Conservation (phyloP, 176 grass and related monocot genomes). For the Oryza longistaminata region DNA sequence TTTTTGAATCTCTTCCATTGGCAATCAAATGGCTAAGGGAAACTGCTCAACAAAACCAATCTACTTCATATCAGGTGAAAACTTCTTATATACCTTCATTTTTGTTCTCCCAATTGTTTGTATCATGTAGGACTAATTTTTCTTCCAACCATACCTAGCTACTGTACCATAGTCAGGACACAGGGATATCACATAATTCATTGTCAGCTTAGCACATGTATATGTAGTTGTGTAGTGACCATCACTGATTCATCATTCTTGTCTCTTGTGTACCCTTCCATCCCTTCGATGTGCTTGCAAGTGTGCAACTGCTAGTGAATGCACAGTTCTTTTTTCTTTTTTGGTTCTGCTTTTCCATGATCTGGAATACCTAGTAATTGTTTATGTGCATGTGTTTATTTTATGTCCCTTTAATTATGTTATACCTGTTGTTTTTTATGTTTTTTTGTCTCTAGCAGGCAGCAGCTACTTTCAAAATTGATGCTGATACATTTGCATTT, state of each 20-base stretch:
- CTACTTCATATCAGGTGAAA: conserved; percentile 69
- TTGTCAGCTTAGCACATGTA: conserved; percentile 9
- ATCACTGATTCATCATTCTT: background rate
- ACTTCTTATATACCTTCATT: background rate
- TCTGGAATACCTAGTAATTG: conserved; percentile 4
- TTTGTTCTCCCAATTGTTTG: conserved; percentile 33
- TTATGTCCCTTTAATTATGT: background rate
- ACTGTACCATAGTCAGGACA: background rate
- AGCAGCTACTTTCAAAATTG: conserved; percentile 28
- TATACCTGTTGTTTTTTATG: background rate
- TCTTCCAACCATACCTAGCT: background rate
- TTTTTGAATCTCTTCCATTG: conserved; percentile 75
- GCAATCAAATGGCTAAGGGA: conserved; percentile 89
- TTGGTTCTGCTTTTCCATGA: conserved; percentile 22
- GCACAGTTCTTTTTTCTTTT: background rate
- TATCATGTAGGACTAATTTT: conserved; percentile 22
- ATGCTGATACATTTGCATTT: conserved; percentile 37
- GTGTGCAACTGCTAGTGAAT: background rate
- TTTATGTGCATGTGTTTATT: background rate
- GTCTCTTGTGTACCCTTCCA: conserved; percentile 25
- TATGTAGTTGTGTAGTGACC: background rate
- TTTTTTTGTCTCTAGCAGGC: conserved; percentile 18
- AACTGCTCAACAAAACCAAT: conserved; percentile 56
- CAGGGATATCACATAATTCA: background rate
- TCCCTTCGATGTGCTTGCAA: background rate